Conservation (phyloP, 306 rosid genomes). For the Lablab purpureus region DNA sequence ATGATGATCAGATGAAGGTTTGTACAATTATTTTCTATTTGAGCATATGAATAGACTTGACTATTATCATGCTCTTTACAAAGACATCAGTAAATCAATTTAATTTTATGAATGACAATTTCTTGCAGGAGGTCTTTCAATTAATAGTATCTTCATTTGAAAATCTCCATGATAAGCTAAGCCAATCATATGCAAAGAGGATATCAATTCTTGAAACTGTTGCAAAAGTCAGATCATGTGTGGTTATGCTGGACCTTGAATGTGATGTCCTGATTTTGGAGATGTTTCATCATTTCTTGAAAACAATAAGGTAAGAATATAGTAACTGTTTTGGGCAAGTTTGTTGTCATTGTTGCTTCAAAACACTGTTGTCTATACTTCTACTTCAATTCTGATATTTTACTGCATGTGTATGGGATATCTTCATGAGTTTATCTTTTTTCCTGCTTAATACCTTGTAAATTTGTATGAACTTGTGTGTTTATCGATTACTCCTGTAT, state of each 20-base stretch:
- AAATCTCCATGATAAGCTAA: constrained; percentile 70
- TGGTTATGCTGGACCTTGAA: constrained; percentile 95
- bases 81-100: background rate
- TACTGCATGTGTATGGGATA: background rate
- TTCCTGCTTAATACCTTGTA: constrained; percentile 4
- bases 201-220: constrained; percentile 86
- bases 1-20: constrained; percentile 96
- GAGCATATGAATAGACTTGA: background rate
- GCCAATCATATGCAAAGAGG: constrained; percentile 75
- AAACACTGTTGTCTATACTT: constrained; percentile 21
- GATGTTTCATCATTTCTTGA: constrained; percentile 92
- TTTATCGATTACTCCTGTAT: background rate
- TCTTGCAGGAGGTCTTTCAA: constrained; percentile 82
- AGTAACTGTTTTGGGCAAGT: background rate
- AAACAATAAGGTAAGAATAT: constrained; percentile 69
- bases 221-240: constrained; percentile 92
- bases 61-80: constrained; percentile 12
- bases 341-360: background rate
- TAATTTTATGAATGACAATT: background rate
- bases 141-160: constrained; percentile 91
- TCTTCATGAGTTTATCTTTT: background rate
- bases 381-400: background rate
- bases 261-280: constrained; percentile 82
- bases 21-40: background rate
- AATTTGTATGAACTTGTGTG: background rate